These are phyloP conservation scores for Asterochloris erici DNA, from an alignment of 139 green algal genomes.

Conservation along the genomic window DNA sequence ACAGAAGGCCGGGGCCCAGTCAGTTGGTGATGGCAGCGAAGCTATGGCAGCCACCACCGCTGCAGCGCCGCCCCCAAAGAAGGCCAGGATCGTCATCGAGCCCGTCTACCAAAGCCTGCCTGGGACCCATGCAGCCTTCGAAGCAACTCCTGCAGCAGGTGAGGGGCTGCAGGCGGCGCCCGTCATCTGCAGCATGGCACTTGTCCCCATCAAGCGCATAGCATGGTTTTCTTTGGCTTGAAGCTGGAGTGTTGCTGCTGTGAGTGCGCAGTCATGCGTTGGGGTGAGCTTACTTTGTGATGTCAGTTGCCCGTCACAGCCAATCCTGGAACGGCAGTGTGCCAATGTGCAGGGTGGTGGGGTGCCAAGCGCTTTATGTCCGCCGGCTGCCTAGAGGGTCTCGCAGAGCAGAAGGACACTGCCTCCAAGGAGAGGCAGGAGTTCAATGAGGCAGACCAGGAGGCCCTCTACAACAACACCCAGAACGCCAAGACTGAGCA, in stretches of 20 bases:
- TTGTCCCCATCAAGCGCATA: no score
- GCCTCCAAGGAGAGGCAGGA: constrained; percentile 13
- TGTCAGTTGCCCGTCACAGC: background rate
- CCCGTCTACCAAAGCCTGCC: constrained; percentile 7
- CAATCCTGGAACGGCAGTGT: background rate
- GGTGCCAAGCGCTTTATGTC: constrained; percentile 61
- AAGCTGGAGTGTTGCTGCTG: no score
- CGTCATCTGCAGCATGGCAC: background rate
- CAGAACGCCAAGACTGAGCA: constrained; percentile 37
- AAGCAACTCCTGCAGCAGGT: background rate
- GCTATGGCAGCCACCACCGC: background rate
- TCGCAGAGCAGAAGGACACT: constrained; percentile 38
- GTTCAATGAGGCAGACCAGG: constrained; percentile 73
- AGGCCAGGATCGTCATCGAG: constrained; percentile 6
- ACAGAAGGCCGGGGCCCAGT: no score
- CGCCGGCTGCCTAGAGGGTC: constrained; percentile 52
- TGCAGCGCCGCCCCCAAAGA: background rate
- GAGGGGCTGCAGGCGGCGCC: background rate
- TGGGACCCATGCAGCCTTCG: background rate
- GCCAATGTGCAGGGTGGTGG: constrained; percentile 62
- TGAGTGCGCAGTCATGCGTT: no score
- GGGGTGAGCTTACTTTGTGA: no score
- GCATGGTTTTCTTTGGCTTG: no score
- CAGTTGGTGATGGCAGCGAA: no score
- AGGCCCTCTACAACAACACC: constrained; percentile 35